phyloP scores from a whole-genome alignment of 345 rosid genomes.

The Clarkia xantiana region DNA sequence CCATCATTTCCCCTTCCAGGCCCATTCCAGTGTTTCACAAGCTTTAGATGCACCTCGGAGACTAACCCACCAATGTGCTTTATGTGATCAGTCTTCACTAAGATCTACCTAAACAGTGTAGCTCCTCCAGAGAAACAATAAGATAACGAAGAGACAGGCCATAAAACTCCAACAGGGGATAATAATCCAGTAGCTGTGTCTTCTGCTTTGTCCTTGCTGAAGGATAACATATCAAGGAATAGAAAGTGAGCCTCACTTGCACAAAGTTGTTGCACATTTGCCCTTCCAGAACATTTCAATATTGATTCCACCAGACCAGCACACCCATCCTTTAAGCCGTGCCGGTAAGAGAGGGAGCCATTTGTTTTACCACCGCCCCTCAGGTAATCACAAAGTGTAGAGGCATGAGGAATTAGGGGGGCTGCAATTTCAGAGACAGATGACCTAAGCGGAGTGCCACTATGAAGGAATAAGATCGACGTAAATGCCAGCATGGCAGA shows the following conservation, averaged over 20 bases:
- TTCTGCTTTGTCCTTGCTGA: constrained; percentile 22
- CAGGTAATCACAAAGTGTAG: constrained; percentile 62
- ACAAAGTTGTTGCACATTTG: constrained; percentile 70
- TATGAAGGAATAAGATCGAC: constrained; percentile 84
- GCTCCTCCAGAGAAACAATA: constrained; percentile 79
- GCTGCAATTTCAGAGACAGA: constrained; percentile 60
- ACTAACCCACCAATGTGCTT: constrained; percentile 45
- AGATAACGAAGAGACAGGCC: constrained; percentile 73
- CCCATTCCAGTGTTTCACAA: constrained; percentile 73
- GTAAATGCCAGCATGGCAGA: constrained; percentile 93
- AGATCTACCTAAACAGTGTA: constrained; percentile 56
- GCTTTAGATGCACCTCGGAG: constrained; percentile 70
- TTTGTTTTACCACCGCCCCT: constrained; percentile 20
- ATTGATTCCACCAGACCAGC: constrained; percentile 78
- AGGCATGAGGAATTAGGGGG: constrained; percentile 80
- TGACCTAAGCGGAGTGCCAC: constrained; percentile 58
- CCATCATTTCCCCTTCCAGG: constrained; percentile 90
- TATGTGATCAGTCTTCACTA: constrained; percentile 45
- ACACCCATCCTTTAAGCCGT: constrained; percentile 84
- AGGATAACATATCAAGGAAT: constrained; percentile 51
- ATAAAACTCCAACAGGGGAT: constrained; percentile 79
- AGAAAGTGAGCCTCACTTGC: constrained; percentile 73
- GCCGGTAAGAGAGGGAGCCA: constrained; percentile 55
- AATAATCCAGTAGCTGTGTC: constrained; percentile 29
- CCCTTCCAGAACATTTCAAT: constrained; percentile 73